Evolutionary conservation across 78 protist genomes (phyloP), one percentile per base, ranked within the genome.

Genomic region (Fonticula alba): DNA sequence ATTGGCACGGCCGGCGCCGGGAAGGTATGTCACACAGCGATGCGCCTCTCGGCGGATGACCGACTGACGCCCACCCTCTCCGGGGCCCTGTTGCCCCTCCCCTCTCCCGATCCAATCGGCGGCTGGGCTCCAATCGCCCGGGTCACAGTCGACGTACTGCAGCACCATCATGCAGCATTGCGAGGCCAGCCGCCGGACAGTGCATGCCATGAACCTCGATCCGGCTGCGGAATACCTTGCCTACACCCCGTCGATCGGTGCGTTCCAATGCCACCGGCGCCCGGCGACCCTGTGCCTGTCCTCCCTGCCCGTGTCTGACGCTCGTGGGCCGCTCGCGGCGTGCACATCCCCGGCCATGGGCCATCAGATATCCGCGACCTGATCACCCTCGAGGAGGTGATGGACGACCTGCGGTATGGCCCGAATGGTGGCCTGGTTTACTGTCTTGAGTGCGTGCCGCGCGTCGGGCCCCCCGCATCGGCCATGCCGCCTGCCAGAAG

Each of bases 1-100:
- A 76, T 95, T 64, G 99, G 99, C 6, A 96, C 97, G 0, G 99
- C 99, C 0, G 99, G 99, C 6, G 35, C 76, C n/a, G 98, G 98
- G 33, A 93, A 81, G 56, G 46, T 57, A 31, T 3, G 64, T 15
- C 17, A 38, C 43, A 7, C 43, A 3, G 17, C 17, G 17, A 38
- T 38, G 17, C 43, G 43, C 17, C 43, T 3, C 43, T 3, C 43
- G 43, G 17, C 17, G 43, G 43, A 7, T 3, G 17, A 38, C 43
- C 43, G 43, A 38, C 43, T 38, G 43, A 3, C 17, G 43, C 43
- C 17, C 43, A 38, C 24, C 26, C 7, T 9, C 57, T 52, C 33
- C 14, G 29, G 53, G 7, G 14, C 5, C 33, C 27, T 52, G 33
- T 26, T 27, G 10, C 33, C 33, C 57, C 13, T 24, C 2, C 35